Conservation (phyloP, 2,329 filamentous ascomycete species). For the Colletotrichum sp. region DNA sequence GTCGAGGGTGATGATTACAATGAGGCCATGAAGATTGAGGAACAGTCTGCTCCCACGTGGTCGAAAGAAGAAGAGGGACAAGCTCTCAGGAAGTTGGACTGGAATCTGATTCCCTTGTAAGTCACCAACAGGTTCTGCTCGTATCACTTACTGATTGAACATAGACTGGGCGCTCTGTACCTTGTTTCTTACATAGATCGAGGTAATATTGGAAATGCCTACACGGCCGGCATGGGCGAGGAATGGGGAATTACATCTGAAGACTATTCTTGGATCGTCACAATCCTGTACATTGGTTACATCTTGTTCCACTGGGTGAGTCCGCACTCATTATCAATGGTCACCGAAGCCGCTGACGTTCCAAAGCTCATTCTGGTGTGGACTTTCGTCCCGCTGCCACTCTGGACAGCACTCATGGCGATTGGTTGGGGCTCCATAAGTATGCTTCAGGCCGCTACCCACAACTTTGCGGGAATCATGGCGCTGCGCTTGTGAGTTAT, state of each 20-base stretch:
- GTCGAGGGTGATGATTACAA: not conserved
- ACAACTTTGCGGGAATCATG: conserved; percentile 40
- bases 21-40: not conserved
- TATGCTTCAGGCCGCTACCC: conserved; percentile 35
- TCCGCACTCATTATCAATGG: too few relatives aligned
- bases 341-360: not conserved
- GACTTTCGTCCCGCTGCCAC: conserved; percentile 23
- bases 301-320: conserved; percentile 3
- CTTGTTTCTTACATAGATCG: conserved; percentile 11
- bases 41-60: not conserved
- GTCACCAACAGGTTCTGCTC: not conserved
- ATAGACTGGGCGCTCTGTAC: not conserved
- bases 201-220: conserved; percentile 15
- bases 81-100: conserved; percentile 4
- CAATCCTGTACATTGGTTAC: conserved; percentile 4
- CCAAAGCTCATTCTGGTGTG: conserved; percentile 7
- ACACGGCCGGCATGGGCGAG: conserved; percentile 15
- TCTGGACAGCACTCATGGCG: conserved; percentile 21
- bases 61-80: not conserved
- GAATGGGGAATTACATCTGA: conserved; percentile 10
- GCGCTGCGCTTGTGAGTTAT: conserved; percentile 31
- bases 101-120: conserved; percentile 7
- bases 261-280: conserved; percentile 18
- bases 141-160: not conserved
- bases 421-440: conserved; percentile 12